Evolutionary conservation across 2,329 filamentous ascomycete species (phyloP), one percentile per base, ranked within the genome.

Genomic region (Pseudogymnoascus sp.): DNA sequence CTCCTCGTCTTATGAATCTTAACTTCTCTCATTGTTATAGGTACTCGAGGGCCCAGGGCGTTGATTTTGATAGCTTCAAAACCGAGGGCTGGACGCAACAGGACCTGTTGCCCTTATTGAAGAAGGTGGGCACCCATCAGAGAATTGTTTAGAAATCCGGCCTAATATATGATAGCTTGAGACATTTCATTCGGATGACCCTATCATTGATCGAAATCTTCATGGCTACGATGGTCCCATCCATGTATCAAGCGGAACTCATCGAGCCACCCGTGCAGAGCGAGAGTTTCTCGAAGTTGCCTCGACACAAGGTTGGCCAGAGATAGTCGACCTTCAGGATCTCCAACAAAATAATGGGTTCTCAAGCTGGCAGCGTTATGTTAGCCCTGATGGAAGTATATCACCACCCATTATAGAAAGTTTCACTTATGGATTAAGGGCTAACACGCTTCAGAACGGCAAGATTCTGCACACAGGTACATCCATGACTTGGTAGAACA

Each of bases 211-310:
- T 60, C 62, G 59, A 28, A 65, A 65, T 37, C 61, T 69, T 76
- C 84, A 87, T 67, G 84, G 84, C 11, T 70, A 75, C 40, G 71
- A 78, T 25, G 84, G 85, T 0, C 84, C 84, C 0, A 76, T 87
- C 11, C 74, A 83, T 25, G 71, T 88, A 25, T 83, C 81, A 0
- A 75, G 77, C 21, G 81, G 82, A 16, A 78, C 78, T 0, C 82
- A 76, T 68, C 70, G 74, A n/a, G 73, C 73, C 1, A 47, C 18
- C 14, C 75, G 71, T 8, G 71, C 76, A 1, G 78, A 82, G 60
- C 74, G 79, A 3, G 76, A 81, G 31, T 82, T 85, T 61, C 75
- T 85, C 21, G 70, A 77, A 0, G 80, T 81, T 1, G 75, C 79
- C 0, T 73, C 71, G 2, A 69, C 78, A 53, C 70, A 81, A 8